Base-by-base conservation (phyloP, 169 alveolate species). In the Plasmodium vivax region DNA sequence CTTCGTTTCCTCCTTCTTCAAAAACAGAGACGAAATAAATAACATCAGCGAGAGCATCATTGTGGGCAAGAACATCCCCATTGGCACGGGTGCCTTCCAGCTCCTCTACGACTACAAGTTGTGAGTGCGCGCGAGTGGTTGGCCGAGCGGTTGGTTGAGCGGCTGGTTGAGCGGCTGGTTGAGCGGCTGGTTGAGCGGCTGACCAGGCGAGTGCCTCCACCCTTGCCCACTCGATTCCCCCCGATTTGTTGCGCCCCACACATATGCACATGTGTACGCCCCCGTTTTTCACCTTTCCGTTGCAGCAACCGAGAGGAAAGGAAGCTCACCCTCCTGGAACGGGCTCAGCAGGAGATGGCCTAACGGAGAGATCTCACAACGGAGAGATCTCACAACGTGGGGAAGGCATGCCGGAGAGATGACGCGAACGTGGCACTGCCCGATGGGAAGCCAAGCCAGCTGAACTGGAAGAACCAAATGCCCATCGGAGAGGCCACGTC, bases 1-100 rank as follows among this genome's bases (percentile, higher is more conserved):
- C 83, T 99, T 99, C 95, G 99, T 99, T 94, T 99, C 99, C 3
- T 99, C 99, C 1, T 97, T 98, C 14, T 98, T 97, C 85, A 97
- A 98, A 92, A 96, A 97, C 79, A 97, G 94, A 23, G 99, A 98
- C 93, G 98, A 98, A 32, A 98, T 98, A 47, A 96, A 95, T 73
- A 99, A 99, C 36, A 99, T 98, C 47, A 97, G 98, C 94, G 99
- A 99, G 96, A 98, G 99, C 93, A 99, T 99, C 95, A 99, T 99
- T 93, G 98, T 98, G 98, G 99, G 99, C 41, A 98, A 98, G 72
- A 98, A 98, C 34, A 96, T 98, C 16, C 97, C 99, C 51, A 97
- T 98, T 12, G 99, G 99, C 45, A 98, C 99, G 4, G 99, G 99
- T 16, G 75, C 98, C 16, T 99, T 98, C 56, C 87, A 87, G 80